Conservation (phyloP, 2,329 filamentous ascomycete species). For the Hymenoscyphus infarciens region DNA sequence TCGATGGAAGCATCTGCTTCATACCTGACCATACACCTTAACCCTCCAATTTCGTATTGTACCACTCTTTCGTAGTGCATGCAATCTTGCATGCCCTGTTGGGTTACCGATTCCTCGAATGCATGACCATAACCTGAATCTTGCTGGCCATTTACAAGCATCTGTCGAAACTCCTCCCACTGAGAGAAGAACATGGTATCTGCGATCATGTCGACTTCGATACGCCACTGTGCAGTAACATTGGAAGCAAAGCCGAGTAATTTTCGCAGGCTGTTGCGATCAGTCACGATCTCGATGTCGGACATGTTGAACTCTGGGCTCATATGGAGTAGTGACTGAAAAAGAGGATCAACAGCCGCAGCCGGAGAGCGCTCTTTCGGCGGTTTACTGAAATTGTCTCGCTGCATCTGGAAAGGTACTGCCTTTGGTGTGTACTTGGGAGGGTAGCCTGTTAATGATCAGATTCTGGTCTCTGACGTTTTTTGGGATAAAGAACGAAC, state of each 20-base stretch:
- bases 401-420: constrained; percentile 24
- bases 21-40: constrained; percentile 31
- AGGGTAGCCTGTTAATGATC: constrained; percentile 17
- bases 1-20: constrained; percentile 33
- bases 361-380: constrained; percentile 34
- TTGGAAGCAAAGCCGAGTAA: constrained; percentile 29
- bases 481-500: constrained; percentile 9
- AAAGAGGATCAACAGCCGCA: constrained; percentile 30
- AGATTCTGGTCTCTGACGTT: neutral
- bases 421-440: constrained; percentile 16
- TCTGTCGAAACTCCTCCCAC: constrained; percentile 24
- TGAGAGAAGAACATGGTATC: constrained; percentile 36
- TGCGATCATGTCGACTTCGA: constrained; percentile 35
- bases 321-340: constrained; percentile 26
- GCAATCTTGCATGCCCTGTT: constrained; percentile 22
- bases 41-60: constrained; percentile 28
- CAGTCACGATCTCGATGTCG: constrained; percentile 30
- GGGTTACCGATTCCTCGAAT: constrained; percentile 34
- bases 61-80: constrained; percentile 30
- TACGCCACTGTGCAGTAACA: constrained; percentile 31
- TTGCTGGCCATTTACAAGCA: constrained; percentile 9
- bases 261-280: constrained; percentile 34
- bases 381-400: constrained; percentile 24
- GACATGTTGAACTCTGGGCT: constrained; percentile 25
- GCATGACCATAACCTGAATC: constrained; percentile 33